Evolutionary conservation across 768 basidiomycete genomes (phyloP).

Genomic region (Dentipellis sp.): DNA sequence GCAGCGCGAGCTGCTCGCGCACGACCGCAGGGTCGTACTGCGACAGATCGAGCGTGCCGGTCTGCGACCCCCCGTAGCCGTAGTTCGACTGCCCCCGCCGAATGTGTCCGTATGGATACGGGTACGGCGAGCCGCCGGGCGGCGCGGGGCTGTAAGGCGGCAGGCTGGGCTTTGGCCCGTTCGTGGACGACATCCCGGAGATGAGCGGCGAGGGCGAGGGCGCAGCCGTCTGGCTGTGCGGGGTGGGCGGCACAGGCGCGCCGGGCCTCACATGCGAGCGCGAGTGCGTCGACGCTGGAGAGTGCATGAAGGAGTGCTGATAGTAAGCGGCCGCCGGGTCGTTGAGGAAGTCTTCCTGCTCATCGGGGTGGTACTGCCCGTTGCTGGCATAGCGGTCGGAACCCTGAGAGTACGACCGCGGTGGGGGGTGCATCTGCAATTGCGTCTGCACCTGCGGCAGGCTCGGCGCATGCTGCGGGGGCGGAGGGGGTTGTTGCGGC

Average conservation of each 20-base stretch:
- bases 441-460: too few relatives aligned
- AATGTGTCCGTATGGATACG: slow-evolving; percentile 69
- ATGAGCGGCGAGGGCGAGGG: slow-evolving; percentile 64
- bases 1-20: slow-evolving; percentile 61
- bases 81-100: slow-evolving; percentile 38
- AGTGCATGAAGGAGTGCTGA: slow-evolving; percentile 41
- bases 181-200: slow-evolving; percentile 37
- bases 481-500: not conserved
- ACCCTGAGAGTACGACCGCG: slow-evolving; percentile 1
- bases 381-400: not conserved
- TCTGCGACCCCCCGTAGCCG: slow-evolving; percentile 26
- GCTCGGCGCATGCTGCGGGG: not conserved
- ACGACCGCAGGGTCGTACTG: slow-evolving; percentile 39
- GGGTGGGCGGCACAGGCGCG: slow-evolving; percentile 74
- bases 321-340: slow-evolving; percentile 53
- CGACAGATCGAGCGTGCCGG: slow-evolving; percentile 17
- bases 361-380: slow-evolving; percentile 34
- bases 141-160: slow-evolving; percentile 43
- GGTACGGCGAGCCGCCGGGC: slow-evolving; percentile 68
- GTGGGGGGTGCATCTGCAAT: slow-evolving; percentile 1
- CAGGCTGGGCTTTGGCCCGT: slow-evolving; percentile 21
- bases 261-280: slow-evolving; percentile 43
- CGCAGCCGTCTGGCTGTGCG: slow-evolving; percentile 64
- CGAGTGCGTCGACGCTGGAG: slow-evolving; percentile 21
- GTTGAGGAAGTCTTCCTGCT: slow-evolving; percentile 48